Conservation (phyloP, 352 stramenopile genomes). For the Phytophthora citrophthora region DNA sequence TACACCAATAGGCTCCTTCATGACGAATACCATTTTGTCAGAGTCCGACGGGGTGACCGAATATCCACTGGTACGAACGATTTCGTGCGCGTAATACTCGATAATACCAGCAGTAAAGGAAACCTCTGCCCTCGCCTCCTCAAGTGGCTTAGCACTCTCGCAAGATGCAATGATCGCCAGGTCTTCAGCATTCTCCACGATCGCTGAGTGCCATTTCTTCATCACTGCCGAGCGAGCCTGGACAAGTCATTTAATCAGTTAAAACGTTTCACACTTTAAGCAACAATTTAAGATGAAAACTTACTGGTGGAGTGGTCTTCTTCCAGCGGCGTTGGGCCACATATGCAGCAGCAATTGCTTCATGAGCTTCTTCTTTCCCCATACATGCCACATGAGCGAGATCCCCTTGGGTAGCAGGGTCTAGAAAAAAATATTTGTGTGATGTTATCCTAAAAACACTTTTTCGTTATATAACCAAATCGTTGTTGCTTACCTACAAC, state of each 20-base stretch:
- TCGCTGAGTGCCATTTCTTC: slow-evolving; percentile 67
- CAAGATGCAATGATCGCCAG: slow-evolving; percentile 92
- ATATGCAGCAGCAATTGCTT: slow-evolving; percentile 62
- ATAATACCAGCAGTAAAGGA: slow-evolving; percentile 93
- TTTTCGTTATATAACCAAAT: neutral
- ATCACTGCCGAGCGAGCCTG: slow-evolving; percentile 45
- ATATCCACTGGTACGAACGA: slow-evolving; percentile 78
- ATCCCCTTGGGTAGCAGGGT: slow-evolving; percentile 61
- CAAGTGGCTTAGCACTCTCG: slow-evolving; percentile 95
- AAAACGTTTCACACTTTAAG: neutral
- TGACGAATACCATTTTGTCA: slow-evolving; percentile 66
- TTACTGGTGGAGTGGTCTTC: slow-evolving; percentile 44
- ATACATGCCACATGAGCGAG: slow-evolving; percentile 64
- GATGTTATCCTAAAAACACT: too few relatives aligned
- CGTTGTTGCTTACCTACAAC: slow-evolving; percentile 38
- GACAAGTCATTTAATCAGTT: neutral
- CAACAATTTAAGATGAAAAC: neutral
- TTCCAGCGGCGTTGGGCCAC: slow-evolving; percentile 66
- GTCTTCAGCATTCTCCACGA: slow-evolving; percentile 65
- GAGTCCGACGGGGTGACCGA: slow-evolving; percentile 55
- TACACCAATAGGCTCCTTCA: slow-evolving; percentile 93
- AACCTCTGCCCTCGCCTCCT: slow-evolving; percentile 93
- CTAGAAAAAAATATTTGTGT: slow-evolving; percentile 19
- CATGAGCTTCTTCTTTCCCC: slow-evolving; percentile 54
- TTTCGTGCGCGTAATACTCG: slow-evolving; percentile 95